A percentile compares a stretch with the other conserved stretches of the same genome.
phyloP scores from a whole-genome alignment of 2,329 filamentous ascomycete species.

The Aspergillus carbonarius region DNA sequence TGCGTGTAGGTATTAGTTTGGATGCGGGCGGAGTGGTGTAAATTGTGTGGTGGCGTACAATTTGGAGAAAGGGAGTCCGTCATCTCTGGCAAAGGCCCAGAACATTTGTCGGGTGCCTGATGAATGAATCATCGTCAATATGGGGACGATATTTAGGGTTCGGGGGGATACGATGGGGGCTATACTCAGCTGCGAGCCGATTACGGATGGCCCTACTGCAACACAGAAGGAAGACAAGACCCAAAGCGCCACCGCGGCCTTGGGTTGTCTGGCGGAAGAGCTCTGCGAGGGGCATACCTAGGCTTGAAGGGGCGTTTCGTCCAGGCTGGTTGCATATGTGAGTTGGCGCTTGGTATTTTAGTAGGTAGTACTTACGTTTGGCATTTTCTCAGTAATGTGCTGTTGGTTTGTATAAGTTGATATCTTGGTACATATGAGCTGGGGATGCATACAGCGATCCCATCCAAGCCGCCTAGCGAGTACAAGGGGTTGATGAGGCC shows the following conservation, averaged over 20 bases:
- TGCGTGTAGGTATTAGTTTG: constrained; percentile 27
- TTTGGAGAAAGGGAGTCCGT: constrained; percentile 39
- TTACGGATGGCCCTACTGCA: constrained; percentile 34
- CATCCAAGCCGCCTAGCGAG: constrained; percentile 50
- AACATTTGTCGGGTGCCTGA: constrained; percentile 54
- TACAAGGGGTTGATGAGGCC: constrained; percentile 52
- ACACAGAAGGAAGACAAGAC: constrained; percentile 47
- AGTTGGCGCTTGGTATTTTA: background rate
- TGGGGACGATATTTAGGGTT: background rate
- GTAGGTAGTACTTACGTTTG: constrained; percentile 41
- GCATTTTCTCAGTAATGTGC: constrained; percentile 55
- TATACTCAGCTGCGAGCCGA: constrained; percentile 35
- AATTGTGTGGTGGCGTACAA: constrained; percentile 15
- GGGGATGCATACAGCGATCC: constrained; percentile 35
- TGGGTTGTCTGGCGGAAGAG: constrained; percentile 62
- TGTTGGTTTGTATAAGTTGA: constrained; percentile 8
- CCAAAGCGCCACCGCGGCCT: constrained; percentile 51
- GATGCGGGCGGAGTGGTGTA: background rate
- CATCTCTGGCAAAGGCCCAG: constrained; percentile 60
- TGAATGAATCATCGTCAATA: constrained; percentile 12
- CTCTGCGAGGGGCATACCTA: constrained; percentile 56
- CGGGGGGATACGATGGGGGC: too few species aligned
- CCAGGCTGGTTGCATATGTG: constrained; percentile 24
- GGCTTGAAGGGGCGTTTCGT: constrained; percentile 32
- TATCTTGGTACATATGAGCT: background rate